phyloP scores from a whole-genome alignment of 352 stramenopile genomes.

The Pythium coloratum region DNA sequence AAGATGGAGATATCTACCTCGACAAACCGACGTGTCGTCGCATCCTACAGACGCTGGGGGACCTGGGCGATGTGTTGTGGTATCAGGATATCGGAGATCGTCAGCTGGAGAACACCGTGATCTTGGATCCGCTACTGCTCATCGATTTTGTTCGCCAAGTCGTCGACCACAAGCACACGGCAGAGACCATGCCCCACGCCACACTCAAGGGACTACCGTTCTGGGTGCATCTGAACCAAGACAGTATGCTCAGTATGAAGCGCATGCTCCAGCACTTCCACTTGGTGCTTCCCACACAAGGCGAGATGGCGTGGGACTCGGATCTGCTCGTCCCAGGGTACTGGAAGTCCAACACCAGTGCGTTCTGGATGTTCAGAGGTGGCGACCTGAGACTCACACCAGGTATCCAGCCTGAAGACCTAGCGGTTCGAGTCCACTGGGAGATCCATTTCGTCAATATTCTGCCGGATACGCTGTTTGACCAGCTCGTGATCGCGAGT shows the following conservation, averaged over 20 bases:
- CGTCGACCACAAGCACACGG: conserved; percentile 8
- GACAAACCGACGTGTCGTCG: neutral
- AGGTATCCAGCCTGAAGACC: neutral
- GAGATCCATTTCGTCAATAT: conserved; percentile 20
- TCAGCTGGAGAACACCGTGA: neutral
- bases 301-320: conserved; percentile 14
- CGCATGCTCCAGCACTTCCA: conserved; percentile 17
- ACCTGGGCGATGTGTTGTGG: conserved; percentile 13
- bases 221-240: conserved; percentile 1
- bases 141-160: conserved; percentile 15
- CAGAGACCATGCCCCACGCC: neutral
- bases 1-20: neutral
- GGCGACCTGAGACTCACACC: neutral
- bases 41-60: conserved; percentile 5
- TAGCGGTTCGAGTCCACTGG: conserved; percentile 15
- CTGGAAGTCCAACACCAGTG: neutral
- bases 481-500: conserved; percentile 25
- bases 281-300: conserved; percentile 9
- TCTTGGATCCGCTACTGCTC: conserved; percentile 7
- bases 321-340: conserved; percentile 7
- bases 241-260: conserved; percentile 21
- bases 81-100: neutral
- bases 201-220: conserved; percentile 1
- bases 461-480: conserved; percentile 24
- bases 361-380: conserved; percentile 3